Percentiles rank a stretch among this genome's conserved stretches.
Conservation (phyloP, 345 rosid genomes). For the Odontarrhena argentea region DNA sequence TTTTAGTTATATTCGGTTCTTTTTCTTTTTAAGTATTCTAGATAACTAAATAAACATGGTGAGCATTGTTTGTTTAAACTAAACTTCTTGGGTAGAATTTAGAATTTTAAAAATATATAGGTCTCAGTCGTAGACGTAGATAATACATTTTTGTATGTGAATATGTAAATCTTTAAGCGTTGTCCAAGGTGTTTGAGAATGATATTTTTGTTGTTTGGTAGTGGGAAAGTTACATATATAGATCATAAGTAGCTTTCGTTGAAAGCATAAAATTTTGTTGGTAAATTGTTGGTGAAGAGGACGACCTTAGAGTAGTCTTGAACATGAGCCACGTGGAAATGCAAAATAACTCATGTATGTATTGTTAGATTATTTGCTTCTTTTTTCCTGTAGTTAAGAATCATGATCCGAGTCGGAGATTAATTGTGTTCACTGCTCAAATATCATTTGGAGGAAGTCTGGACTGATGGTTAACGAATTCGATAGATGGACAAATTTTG, state of each 20-base stretch:
- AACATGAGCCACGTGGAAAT: no score
- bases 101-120: neutral
- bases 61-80: constrained; percentile 17
- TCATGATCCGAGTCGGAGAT: no score
- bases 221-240: constrained; percentile 16
- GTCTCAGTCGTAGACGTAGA: neutral
- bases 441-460: no score
- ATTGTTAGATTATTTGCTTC: no score
- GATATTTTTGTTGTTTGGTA: constrained; percentile 26
- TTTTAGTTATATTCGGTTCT: constrained; percentile 18
- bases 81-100: neutral
- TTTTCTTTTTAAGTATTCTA: constrained; percentile 9
- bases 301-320: neutral
- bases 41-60: neutral
- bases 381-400: no score
- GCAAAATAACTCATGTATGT: no score
- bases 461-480: no score
- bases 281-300: constrained; percentile 35
- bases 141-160: constrained; percentile 22
- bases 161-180: constrained; percentile 25
- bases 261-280: constrained; percentile 17
- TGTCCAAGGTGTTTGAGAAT: constrained; percentile 10
- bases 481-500: no score
- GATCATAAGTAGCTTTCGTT: constrained; percentile 37
- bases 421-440: no score